A percentile compares a stretch with the other conserved stretches of the same genome.
These are phyloP conservation scores for Ophiostoma quercus DNA, from an alignment of 2,329 filamentous ascomycete species.

Conservation along the genomic window DNA sequence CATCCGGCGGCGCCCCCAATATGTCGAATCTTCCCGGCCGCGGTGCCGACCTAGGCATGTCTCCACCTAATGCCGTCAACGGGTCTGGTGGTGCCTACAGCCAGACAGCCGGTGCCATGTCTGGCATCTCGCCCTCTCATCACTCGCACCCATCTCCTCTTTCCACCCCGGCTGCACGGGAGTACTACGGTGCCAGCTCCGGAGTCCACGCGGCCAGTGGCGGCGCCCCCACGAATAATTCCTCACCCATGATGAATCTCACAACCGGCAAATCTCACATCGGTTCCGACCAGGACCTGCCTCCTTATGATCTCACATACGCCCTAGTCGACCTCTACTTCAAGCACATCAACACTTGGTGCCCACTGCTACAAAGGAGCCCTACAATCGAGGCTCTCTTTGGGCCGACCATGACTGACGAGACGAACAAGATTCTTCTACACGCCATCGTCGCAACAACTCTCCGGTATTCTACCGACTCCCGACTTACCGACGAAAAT, in stretches of 20 bases:
- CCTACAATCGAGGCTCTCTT: slow-evolving; percentile 78
- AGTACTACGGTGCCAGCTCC: slow-evolving; percentile 42
- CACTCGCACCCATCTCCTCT: slow-evolving; percentile 34
- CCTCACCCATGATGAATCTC: slow-evolving; percentile 47
- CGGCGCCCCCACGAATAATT: slow-evolving; percentile 18
- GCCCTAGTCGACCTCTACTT: slow-evolving; percentile 71
- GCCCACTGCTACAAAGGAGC: slow-evolving; percentile 81
- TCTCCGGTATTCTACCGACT: slow-evolving; percentile 74
- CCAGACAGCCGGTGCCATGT: not conserved
- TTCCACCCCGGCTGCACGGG: slow-evolving; percentile 42
- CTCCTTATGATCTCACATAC: slow-evolving; percentile 69
- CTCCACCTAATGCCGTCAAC: slow-evolving; percentile 37
- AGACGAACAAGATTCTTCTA: slow-evolving; percentile 74
- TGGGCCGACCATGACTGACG: slow-evolving; percentile 67
- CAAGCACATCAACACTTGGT: slow-evolving; percentile 77
- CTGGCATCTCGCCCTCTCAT: slow-evolving; percentile 39
- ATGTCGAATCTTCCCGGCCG: slow-evolving; percentile 9
- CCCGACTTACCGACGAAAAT: slow-evolving; percentile 65
- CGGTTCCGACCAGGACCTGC: slow-evolving; percentile 60
- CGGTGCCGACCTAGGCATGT: slow-evolving; percentile 43
- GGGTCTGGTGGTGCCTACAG: not conserved
- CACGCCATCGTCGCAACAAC: slow-evolving; percentile 88
- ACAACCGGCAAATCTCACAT: slow-evolving; percentile 40
- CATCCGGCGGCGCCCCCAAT: slow-evolving; percentile 1
- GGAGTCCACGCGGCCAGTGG: slow-evolving; percentile 25